Percentiles rank a stretch among this genome's conserved stretches.
These are phyloP conservation scores for Euclidium syriacum DNA, from an alignment of 345 rosid genomes.

Conservation along the genomic window DNA sequence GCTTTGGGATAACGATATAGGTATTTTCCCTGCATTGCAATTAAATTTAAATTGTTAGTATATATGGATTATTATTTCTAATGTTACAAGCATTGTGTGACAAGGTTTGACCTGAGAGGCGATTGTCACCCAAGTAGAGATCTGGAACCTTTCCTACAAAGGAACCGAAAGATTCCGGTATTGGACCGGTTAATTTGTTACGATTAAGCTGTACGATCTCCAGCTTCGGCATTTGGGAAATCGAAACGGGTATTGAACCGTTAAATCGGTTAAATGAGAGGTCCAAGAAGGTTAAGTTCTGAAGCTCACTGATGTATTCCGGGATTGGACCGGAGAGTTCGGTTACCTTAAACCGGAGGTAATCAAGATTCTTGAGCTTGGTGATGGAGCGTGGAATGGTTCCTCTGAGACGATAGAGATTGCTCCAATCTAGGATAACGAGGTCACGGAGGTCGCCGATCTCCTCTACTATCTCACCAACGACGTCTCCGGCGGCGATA, in stretches of 20 bases:
- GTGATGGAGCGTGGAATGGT: slow-evolving; percentile 56
- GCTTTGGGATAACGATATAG: slow-evolving; percentile 40
- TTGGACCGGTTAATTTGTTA: slow-evolving; percentile 33
- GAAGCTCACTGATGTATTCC: slow-evolving; percentile 38
- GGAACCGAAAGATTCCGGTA: slow-evolving; percentile 53
- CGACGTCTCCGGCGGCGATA: slow-evolving; percentile 50
- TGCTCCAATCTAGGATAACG: slow-evolving; percentile 16
- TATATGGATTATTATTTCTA: neutral
- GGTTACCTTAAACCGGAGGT: slow-evolving; percentile 23
- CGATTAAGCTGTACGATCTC: slow-evolving; percentile 11
- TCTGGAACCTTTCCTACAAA: slow-evolving; percentile 30
- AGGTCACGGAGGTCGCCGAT: slow-evolving; percentile 20
- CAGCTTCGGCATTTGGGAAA: slow-evolving; percentile 11
- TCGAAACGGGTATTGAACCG: slow-evolving; percentile 39
- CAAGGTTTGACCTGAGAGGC: slow-evolving; percentile 41
- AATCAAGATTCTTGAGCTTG: slow-evolving; percentile 45
- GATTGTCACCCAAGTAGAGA: slow-evolving; percentile 54
- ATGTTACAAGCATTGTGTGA: neutral
- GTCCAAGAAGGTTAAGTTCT: slow-evolving; percentile 40
- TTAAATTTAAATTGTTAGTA: neutral
- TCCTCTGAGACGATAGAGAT: slow-evolving; percentile 16
- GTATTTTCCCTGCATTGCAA: slow-evolving; percentile 13
- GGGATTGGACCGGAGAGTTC: slow-evolving; percentile 48
- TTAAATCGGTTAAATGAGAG: slow-evolving; percentile 54
- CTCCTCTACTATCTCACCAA: slow-evolving; percentile 13